A percentile compares a stretch with the other conserved stretches of the same genome.
Conservation (phyloP, 805 yeast genomes). For the Komagataella populi region DNA sequence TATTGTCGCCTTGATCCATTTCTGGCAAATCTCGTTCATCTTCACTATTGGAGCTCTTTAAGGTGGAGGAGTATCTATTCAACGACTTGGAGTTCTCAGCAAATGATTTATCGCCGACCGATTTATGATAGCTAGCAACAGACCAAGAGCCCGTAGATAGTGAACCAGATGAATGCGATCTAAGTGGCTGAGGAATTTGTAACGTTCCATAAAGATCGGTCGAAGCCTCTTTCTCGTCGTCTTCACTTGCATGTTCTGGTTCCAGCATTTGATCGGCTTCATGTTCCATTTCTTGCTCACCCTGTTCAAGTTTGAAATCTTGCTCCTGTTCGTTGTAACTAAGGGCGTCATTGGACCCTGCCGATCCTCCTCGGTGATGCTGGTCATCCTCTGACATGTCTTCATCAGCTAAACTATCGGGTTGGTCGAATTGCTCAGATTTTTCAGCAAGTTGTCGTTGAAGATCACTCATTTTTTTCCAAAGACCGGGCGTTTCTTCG, state of each 20-base stretch:
- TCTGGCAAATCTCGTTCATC: background rate
- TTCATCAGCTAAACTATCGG: background rate
- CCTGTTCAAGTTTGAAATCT: background rate
- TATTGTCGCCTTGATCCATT: background rate
- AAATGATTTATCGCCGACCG: background rate
- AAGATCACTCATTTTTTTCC: background rate
- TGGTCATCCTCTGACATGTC: background rate
- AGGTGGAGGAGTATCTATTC: conserved; percentile 1
- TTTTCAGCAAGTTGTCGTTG: background rate
- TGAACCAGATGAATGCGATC: conserved; percentile 13
- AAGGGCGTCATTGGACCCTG: background rate
- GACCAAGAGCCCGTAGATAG: conserved; percentile 18
- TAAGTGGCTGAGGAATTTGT: background rate
- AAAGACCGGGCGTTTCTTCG: conserved; percentile 1
- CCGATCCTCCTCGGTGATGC: background rate
- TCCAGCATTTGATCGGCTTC: background rate
- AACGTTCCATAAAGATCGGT: background rate
- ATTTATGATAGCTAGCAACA: conserved; percentile 9
- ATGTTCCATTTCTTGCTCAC: background rate
- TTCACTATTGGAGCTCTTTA: background rate
- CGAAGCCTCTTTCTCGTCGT: background rate
- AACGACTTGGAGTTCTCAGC: conserved; percentile 3
- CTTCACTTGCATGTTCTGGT: background rate
- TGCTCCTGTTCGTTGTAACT: background rate
- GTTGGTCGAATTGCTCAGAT: background rate